These are phyloP conservation scores for Diaporthe humulicola DNA, from an alignment of 2,329 filamentous ascomycete species.

Conservation along the genomic window DNA sequence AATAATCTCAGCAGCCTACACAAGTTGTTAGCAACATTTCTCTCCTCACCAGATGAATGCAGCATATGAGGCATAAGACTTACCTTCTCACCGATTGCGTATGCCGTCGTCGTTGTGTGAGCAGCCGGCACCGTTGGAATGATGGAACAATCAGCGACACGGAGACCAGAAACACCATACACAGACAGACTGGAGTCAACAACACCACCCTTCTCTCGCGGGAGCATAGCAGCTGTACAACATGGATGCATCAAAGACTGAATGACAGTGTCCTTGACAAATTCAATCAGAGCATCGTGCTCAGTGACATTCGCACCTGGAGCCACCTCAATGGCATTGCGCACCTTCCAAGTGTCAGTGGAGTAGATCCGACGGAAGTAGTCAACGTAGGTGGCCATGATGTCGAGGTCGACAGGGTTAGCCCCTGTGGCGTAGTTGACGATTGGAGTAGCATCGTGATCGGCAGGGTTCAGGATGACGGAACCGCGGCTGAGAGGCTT, in stretches of 20 bases:
- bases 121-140: conserved; percentile 13
- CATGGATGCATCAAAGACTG: conserved; percentile 11
- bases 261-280: conserved; percentile 2
- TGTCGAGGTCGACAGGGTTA: conserved; percentile 5
- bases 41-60: not conserved
- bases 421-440: conserved; percentile 18
- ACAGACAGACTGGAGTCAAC: conserved; percentile 19
- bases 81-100: conserved; percentile 15
- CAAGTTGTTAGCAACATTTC: not conserved
- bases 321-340: not conserved
- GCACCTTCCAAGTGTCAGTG: not conserved
- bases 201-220: conserved; percentile 29
- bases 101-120: conserved; percentile 13
- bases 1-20: conserved; percentile 7
- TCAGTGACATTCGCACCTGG: not conserved
- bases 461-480: not conserved
- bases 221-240: conserved; percentile 23
- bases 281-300: conserved; percentile 3
- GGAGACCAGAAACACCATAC: conserved; percentile 12
- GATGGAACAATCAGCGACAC: conserved; percentile 16
- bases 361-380: conserved; percentile 4
- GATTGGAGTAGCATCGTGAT: conserved; percentile 6
- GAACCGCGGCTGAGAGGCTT: conserved; percentile 17
- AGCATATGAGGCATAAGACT: not conserved
- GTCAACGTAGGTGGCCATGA: conserved; percentile 19